Evolutionary conservation across 1,284 basidiomycete genomes (phyloP).

Genomic region (Cryptococcus sp.): DNA sequence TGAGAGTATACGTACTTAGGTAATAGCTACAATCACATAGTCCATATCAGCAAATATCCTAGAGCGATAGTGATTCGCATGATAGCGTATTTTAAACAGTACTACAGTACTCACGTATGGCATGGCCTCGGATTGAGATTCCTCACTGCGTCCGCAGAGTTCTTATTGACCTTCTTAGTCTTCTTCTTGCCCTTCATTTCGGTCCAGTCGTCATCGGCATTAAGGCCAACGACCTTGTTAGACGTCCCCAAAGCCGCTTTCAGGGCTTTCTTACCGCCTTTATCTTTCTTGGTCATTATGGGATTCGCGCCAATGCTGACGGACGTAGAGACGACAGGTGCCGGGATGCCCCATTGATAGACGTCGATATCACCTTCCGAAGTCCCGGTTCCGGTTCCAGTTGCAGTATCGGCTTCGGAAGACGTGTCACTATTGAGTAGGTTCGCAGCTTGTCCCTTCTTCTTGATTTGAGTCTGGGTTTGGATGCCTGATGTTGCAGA

Average conservation of each 20-base stretch:
- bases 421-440: background rate
- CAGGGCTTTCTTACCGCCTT: background rate
- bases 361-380: background rate
- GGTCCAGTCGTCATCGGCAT: slow-evolving; percentile 12
- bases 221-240: background rate
- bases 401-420: background rate
- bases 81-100: background rate
- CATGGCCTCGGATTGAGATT: slow-evolving; percentile 33
- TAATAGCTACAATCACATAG: slow-evolving; percentile 19
- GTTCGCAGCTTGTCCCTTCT: background rate
- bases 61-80: background rate
- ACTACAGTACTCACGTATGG: slow-evolving; percentile 32
- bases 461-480: background rate
- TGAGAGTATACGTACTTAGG: slow-evolving; percentile 13
- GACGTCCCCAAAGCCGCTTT: too few species aligned
- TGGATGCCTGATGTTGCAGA: background rate
- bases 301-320: background rate
- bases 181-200: slow-evolving; percentile 24
- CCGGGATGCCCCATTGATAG: background rate
- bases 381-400: background rate
- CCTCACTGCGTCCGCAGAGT: slow-evolving; percentile 23
- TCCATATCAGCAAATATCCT: too few species aligned
- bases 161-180: slow-evolving; percentile 12
- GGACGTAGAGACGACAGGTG: background rate
- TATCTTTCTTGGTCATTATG: background rate